phyloP scores from a whole-genome alignment of 495 filamentous ascomycete genomes.

The Terfezia claveryi region DNA sequence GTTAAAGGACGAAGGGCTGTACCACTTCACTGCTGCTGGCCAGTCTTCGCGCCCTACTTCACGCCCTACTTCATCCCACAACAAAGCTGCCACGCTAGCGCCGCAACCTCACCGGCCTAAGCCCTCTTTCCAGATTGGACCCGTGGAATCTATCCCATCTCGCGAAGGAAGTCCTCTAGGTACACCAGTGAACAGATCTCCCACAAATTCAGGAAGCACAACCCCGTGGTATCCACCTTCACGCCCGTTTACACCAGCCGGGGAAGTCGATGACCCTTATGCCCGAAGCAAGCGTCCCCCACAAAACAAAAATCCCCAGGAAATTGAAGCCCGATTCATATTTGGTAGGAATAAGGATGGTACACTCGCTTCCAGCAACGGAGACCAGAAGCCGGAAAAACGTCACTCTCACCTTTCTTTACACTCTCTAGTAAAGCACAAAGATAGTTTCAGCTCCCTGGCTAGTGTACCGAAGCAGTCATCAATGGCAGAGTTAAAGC shows the following conservation, averaged over 20 bases:
- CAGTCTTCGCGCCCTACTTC: not conserved
- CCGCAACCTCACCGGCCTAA: slow-evolving; percentile 28
- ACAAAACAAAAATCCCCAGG: slow-evolving; percentile 41
- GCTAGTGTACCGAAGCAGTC: slow-evolving; percentile 43
- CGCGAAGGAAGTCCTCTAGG: slow-evolving; percentile 39
- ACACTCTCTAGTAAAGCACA: slow-evolving; percentile 23
- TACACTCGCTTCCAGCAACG: slow-evolving; percentile 24
- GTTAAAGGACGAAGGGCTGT: slow-evolving; percentile 15
- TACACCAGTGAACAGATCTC: slow-evolving; percentile 16
- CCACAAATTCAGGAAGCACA: slow-evolving; percentile 33
- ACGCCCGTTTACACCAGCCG: slow-evolving; percentile 52
- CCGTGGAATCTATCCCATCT: slow-evolving; percentile 44
- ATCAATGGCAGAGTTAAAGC: slow-evolving; percentile 68
- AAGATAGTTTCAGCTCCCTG: slow-evolving; percentile 23
- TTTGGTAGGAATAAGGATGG: slow-evolving; percentile 39
- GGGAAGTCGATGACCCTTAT: slow-evolving; percentile 74
- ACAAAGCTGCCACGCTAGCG: not conserved
- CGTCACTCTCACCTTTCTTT: slow-evolving; percentile 27
- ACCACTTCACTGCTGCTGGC: not conserved
- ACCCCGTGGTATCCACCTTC: slow-evolving; percentile 20
- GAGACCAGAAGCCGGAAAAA: slow-evolving; percentile 18
- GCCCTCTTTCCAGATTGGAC: slow-evolving; percentile 52
- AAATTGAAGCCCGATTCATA: slow-evolving; percentile 65
- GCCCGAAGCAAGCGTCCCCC: slow-evolving; percentile 58
- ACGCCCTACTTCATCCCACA: not conserved